Evolutionary conservation across 345 rosid species (phyloP).

Genomic region (Zanthoxylum bungeanum): DNA sequence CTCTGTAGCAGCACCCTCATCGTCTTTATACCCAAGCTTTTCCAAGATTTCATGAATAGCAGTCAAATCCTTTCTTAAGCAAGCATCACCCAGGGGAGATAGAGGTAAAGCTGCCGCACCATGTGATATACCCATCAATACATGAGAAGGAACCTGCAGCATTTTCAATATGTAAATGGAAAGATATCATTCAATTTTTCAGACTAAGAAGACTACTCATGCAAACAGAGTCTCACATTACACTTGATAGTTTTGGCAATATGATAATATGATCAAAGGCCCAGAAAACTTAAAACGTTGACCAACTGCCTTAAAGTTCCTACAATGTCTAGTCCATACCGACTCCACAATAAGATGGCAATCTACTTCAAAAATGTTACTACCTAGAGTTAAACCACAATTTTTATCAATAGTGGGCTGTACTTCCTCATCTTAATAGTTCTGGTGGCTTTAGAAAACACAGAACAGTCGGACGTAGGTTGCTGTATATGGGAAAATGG

Average conservation of each 20-base stretch:
- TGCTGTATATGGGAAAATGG: not conserved
- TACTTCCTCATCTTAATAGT: not conserved
- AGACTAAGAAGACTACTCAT: not conserved
- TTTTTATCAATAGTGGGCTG: not conserved
- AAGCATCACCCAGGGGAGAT: conserved; percentile 87
- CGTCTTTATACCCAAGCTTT: conserved; percentile 78
- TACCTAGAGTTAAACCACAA: not conserved
- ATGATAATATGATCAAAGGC: not conserved
- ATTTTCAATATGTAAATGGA: conserved; percentile 7
- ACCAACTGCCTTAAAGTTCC: not conserved
- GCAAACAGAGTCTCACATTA: not conserved
- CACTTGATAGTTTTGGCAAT: not conserved
- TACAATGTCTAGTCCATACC: not conserved
- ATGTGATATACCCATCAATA: conserved; percentile 72
- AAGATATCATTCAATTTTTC: not conserved
- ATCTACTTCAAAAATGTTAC: not conserved
- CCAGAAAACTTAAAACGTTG: not conserved
- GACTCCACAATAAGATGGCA: not conserved
- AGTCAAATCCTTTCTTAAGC: conserved; percentile 68
- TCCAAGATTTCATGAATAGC: conserved; percentile 79
- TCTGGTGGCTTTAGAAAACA: not conserved
- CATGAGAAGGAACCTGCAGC: conserved; percentile 64
- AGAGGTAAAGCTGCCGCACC: conserved; percentile 50
- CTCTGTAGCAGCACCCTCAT: conserved; percentile 82
- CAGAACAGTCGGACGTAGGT: not conserved